phyloP scores from a whole-genome alignment of 2,329 filamentous ascomycete species.

The Alternaria panax region DNA sequence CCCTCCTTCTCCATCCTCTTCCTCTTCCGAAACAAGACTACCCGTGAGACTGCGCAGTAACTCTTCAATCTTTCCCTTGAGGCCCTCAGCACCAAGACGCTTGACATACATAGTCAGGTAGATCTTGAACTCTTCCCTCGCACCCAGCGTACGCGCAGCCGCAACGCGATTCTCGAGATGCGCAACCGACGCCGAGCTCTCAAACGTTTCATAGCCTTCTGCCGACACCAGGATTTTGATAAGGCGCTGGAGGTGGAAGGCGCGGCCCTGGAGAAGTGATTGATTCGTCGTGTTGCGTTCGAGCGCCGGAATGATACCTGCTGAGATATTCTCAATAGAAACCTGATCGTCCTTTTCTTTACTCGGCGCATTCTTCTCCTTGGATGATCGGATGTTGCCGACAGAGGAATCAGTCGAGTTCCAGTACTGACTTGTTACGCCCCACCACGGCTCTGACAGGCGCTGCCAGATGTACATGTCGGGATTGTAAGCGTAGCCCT shows the following conservation, averaged over 20 bases:
- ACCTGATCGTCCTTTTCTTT: conserved; percentile 57
- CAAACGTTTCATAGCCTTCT: conserved; percentile 91
- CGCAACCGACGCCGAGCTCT: conserved; percentile 88
- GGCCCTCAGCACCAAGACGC: conserved; percentile 86
- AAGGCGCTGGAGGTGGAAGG: conserved; percentile 88
- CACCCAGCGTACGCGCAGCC: conserved; percentile 81
- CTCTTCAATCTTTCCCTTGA: conserved; percentile 90
- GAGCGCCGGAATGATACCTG: conserved; percentile 89
- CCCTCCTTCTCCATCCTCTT: conserved; percentile 61
- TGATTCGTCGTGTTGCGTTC: conserved; percentile 96
- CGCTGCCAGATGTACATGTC: conserved; percentile 92
- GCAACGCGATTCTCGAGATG: conserved; percentile 95
- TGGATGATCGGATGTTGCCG: conserved; percentile 75
- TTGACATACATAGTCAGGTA: conserved; percentile 99
- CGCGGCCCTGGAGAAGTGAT: conserved; percentile 86
- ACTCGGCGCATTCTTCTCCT: conserved; percentile 26
- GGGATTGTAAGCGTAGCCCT: conserved; percentile 89
- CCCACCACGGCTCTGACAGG: conserved; percentile 98
- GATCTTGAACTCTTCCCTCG: conserved; percentile 89
- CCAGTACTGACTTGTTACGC: conserved; percentile 97
- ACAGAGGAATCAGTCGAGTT: conserved; percentile 94
- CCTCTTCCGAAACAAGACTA: conserved; percentile 65
- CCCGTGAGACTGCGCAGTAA: conserved; percentile 82
- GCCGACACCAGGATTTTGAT: conserved; percentile 87
- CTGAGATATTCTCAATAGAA: conserved; percentile 72